Evolutionary conservation across 2,329 filamentous ascomycete species (phyloP).

Genomic region (Trichoderma asperellum): DNA sequence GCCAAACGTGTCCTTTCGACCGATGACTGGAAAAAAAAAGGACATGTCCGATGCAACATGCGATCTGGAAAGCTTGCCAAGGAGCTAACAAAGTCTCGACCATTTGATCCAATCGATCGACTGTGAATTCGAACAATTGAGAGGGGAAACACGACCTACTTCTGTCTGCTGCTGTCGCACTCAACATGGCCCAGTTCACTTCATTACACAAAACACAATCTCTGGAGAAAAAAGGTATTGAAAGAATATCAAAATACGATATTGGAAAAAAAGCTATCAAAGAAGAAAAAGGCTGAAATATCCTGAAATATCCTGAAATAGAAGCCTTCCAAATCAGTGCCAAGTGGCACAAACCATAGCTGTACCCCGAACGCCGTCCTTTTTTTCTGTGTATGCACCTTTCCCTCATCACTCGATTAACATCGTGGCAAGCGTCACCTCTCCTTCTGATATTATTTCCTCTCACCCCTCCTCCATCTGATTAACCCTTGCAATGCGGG

Average conservation of each 20-base stretch:
- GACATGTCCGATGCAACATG: neutral
- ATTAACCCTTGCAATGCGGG: neutral
- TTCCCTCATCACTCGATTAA: neutral
- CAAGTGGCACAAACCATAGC: slow-evolving; percentile 1
- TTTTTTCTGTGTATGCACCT: slow-evolving; percentile 16
- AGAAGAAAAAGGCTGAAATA: slow-evolving; percentile 4
- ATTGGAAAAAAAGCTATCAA: slow-evolving; percentile 17
- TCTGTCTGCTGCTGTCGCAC: neutral
- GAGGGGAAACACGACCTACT: neutral
- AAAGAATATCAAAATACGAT: neutral
- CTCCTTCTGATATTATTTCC: neutral
- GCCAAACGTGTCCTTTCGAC: neutral
- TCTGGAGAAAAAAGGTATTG: neutral
- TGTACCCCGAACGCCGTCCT: slow-evolving; percentile 19
- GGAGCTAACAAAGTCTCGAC: neutral
- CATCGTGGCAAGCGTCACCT: slow-evolving; percentile 14
- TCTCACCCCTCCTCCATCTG: neutral
- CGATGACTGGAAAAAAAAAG: neutral
- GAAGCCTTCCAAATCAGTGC: neutral
- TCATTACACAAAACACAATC: neutral
- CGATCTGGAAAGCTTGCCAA: neutral
- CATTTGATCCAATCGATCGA: neutral
- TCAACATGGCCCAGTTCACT: neutral
- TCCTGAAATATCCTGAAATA: neutral
- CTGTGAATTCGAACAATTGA: neutral